Percentiles rank a stretch among this genome's conserved stretches.
phyloP scores from a whole-genome alignment of 495 filamentous ascomycete species.

The Podospora fimiseda region DNA sequence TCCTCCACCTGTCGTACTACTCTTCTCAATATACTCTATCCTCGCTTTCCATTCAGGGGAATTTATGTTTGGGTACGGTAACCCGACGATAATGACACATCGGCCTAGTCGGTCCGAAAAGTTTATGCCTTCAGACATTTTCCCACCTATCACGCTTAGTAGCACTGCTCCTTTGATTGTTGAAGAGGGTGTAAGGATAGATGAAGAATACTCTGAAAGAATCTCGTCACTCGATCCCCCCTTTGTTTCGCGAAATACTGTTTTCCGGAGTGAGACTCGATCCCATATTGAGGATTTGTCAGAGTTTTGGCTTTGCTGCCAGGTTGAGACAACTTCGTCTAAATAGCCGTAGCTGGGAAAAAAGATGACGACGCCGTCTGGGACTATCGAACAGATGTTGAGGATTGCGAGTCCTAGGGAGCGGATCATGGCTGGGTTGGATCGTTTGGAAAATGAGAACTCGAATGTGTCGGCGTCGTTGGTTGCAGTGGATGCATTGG shows the following conservation, averaged over 20 bases:
- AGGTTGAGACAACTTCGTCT: constrained; percentile 59
- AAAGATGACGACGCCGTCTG: constrained; percentile 91
- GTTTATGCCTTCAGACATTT: constrained; percentile 95
- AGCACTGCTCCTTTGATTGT: constrained; percentile 59
- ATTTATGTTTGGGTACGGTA: constrained; percentile 89
- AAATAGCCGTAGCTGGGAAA: constrained; percentile 94
- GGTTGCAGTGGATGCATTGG: constrained; percentile 11
- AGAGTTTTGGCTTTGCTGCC: constrained; percentile 43
- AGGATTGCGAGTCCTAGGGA: constrained; percentile 69
- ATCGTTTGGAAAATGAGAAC: constrained; percentile 77
- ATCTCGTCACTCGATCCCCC: constrained; percentile 56
- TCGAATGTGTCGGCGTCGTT: constrained; percentile 60
- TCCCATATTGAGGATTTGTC: constrained; percentile 42
- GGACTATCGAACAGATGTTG: constrained; percentile 64
- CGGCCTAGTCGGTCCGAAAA: constrained; percentile 89
- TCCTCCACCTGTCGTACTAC: constrained; percentile 30
- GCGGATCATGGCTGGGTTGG: constrained; percentile 54
- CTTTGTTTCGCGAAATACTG: constrained; percentile 61
- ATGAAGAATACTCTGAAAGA: constrained; percentile 62
- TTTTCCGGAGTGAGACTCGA: constrained; percentile 53
- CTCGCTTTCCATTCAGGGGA: constrained; percentile 90
- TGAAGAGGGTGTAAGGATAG: constrained; percentile 46
- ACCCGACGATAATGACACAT: constrained; percentile 79
- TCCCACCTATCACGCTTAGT: constrained; percentile 91
- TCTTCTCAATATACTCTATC: constrained; percentile 74